phyloP scores from a whole-genome alignment of 2,329 filamentous ascomycete species.

The Fusarium globosum region DNA sequence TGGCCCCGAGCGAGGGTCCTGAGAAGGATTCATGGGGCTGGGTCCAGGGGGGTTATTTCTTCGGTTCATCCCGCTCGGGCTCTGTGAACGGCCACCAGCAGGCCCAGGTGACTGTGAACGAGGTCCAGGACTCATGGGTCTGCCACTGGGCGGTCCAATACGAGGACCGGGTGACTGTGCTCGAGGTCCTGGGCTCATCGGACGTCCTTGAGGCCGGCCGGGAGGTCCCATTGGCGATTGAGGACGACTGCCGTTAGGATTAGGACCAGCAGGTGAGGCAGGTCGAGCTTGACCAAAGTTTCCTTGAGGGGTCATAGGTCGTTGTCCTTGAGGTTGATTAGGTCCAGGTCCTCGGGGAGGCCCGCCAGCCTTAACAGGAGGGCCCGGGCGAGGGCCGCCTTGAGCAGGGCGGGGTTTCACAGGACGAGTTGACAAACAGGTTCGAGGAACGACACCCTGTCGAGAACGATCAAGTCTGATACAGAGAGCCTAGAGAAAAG shows the following conservation, averaged over 20 bases:
- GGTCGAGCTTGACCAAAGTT: conserved; percentile 46
- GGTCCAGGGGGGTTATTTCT: conserved; percentile 58
- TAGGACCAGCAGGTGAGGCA: conserved; percentile 51
- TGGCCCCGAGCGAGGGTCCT: conserved; percentile 48
- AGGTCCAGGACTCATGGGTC: conserved; percentile 55
- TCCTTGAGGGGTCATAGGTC: conserved; percentile 51
- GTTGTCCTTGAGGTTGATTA: conserved; percentile 30
- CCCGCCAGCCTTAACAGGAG: conserved; percentile 59
- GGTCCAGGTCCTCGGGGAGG: conserved; percentile 38
- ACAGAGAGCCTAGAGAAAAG: conserved; percentile 77
- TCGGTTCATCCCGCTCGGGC: conserved; percentile 55
- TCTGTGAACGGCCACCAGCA: conserved; percentile 45
- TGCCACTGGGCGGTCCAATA: conserved; percentile 44
- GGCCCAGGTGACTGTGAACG: conserved; percentile 61
- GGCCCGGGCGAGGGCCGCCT: conserved; percentile 61
- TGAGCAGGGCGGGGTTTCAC: conserved; percentile 81
- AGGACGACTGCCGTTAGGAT: conserved; percentile 47
- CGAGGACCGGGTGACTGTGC: conserved; percentile 41
- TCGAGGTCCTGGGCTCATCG: conserved; percentile 54
- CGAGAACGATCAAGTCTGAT: conserved; percentile 88
- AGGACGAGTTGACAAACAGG: conserved; percentile 90
- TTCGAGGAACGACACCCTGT: conserved; percentile 93
- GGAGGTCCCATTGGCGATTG: conserved; percentile 51
- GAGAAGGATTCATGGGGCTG: conserved; percentile 59
- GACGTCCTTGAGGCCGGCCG: conserved; percentile 46